A percentile compares a stretch with the other conserved stretches of the same genome.
Conservation (phyloP, 306 rosid species). For the barrel medic (Medicago truncatula) region MtrunA17r5.0-ANR NC_053042.1:11131001-11131500, state of each 20-base stretch:
- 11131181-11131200: conserved; percentile 10
- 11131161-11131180: not conserved
- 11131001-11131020: not conserved
- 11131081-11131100: not conserved
- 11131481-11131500: conserved; percentile 17
- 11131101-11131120: not conserved
- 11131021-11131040: not conserved
- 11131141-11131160: conserved; percentile 6
- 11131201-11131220: conserved; percentile 6
- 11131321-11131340: conserved; percentile 12
- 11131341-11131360: conserved; percentile 11
- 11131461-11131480: conserved; percentile 2
- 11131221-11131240: not conserved
- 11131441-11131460: conserved; percentile 17
- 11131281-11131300: not conserved
- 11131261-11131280: conserved; percentile 11
- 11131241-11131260: not conserved
- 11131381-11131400: not conserved
- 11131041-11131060: conserved; percentile 5
- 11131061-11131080: not conserved
- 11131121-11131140: conserved; percentile 10
- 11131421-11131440: not conserved
- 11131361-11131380: conserved; percentile 2
- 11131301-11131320: conserved; percentile 4
- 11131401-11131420: conserved; percentile 2